Base-by-base conservation (phyloP, 108 stramenopile genomes). In the Bacterosira constricta region DNA sequence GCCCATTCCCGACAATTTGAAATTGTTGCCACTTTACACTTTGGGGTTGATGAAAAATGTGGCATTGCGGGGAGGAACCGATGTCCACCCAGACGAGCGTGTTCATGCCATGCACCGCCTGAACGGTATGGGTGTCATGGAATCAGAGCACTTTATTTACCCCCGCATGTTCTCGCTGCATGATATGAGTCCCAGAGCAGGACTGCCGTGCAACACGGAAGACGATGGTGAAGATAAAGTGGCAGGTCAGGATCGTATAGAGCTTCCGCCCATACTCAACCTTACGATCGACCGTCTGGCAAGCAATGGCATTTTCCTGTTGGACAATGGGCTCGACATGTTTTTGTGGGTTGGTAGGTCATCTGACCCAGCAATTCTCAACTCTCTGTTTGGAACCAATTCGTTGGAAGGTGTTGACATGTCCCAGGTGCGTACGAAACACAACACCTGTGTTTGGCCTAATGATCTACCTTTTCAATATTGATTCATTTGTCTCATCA, bases 21-120 rank as follows among this genome's bases (percentile, higher is more conserved):
- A 88, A 50, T 87, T 98, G 8, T 82, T 98, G 36, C 99, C 99
- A 11, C 84, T 99, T 32, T 99, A 98, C 81, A 92, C 91, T 42
- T 80, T 99, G 82, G 95, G 95, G 7, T 77, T 97, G 75, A 95
- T 95, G 87, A 99, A 99, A 83, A 95, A 90, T 83, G 89, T 96
- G 23, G 95, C 94, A 6, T 97, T 98, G 67, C 85, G 99, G 27
- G 99, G 99, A 58, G 97, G 98, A 18, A 89, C 88, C 2, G 98
- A 98, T 71, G 86, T 98, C 25, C 96, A 95, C 69, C 90, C 96
- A 12, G 99, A 99, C 75, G 96, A 98, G 72, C 85, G 99, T 45
- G 80, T 92, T 12, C 87, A 85, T 69, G 83, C 94, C 5, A 86
- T 92, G 75, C 82, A 90, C 59, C 55, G 54, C n/a, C 62, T 98